Evolutionary conservation across 768 basidiomycete species (phyloP).

Genomic region (Mycena sanguinolenta): DNA sequence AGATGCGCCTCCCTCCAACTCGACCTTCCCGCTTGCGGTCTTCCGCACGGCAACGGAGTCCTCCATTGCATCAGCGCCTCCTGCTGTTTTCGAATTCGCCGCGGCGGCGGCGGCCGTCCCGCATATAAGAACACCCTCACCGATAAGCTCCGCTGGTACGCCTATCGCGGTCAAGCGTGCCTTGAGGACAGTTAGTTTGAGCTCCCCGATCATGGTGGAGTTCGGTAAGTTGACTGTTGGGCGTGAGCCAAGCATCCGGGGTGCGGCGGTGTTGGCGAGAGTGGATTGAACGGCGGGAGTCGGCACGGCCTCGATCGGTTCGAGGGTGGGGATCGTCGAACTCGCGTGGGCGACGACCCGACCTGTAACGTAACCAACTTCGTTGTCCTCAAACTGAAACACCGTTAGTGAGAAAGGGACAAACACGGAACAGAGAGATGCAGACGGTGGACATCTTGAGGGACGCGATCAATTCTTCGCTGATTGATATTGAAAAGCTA

Average conservation of each 20-base stretch:
- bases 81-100: conserved; percentile 39
- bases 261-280: conserved; percentile 39
- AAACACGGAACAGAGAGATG: conserved; percentile 28
- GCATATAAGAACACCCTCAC: conserved; percentile 96
- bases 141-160: conserved; percentile 94
- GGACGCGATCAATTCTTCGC: conserved; percentile 85
- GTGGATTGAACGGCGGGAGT: conserved; percentile 43
- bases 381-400: conserved; percentile 94
- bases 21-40: conserved; percentile 85
- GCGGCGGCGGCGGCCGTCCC: conserved; percentile 67
- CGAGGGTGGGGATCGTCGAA: conserved; percentile 90
- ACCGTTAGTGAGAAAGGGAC: background rate
- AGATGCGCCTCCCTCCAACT: conserved; percentile 91
- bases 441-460: conserved; percentile 90
- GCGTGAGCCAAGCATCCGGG: conserved; percentile 74
- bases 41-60: conserved; percentile 92
- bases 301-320: conserved; percentile 62
- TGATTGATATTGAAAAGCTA: conserved; percentile 93
- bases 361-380: conserved; percentile 93
- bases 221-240: conserved; percentile 78
- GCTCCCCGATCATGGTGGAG: conserved; percentile 97
- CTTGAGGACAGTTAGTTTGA: conserved; percentile 92
- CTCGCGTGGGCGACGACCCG: conserved; percentile 88
- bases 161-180: conserved; percentile 79
- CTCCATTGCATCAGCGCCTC: conserved; percentile 60